A percentile compares a stretch with the other conserved stretches of the same genome.
Evolutionary conservation across 106 monocot genomes (phyloP).

Genomic region (Dioscorea zingiberensis): DNA sequence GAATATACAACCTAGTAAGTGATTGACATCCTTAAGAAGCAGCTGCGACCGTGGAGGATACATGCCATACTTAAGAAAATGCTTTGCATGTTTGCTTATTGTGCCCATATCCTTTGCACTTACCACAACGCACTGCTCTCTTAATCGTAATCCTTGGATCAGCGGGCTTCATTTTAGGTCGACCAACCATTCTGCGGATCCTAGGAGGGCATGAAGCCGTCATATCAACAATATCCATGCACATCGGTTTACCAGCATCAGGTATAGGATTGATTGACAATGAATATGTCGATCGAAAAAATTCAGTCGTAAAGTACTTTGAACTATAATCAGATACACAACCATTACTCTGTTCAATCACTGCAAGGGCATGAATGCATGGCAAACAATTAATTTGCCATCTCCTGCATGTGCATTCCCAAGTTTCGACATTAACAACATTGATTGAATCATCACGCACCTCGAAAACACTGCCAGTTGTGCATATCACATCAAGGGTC

Average conservation of each 20-base stretch:
- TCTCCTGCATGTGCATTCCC: conserved; percentile 86
- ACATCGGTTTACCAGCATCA: conserved; percentile 41
- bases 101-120: conserved; percentile 81
- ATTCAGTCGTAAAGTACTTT: conserved; percentile 68
- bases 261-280: conserved; percentile 87
- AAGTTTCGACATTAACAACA: conserved; percentile 61
- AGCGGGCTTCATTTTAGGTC: conserved; percentile 76
- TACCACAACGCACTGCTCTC: conserved; percentile 71
- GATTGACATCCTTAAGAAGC: not conserved
- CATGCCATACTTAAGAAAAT: conserved; percentile 3
- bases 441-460: conserved; percentile 39
- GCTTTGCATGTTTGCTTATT: conserved; percentile 85
- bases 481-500: conserved; percentile 43
- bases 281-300: conserved; percentile 63
- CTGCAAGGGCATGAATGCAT: conserved; percentile 79
- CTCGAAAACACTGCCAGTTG: conserved; percentile 56
- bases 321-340: conserved; percentile 62
- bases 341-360: conserved; percentile 36
- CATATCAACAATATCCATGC: conserved; percentile 29
- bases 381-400: conserved; percentile 85
- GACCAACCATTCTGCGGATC: conserved; percentile 52
- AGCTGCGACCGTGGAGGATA: not conserved
- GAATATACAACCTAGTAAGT: not conserved
- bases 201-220: conserved; percentile 30
- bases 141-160: conserved; percentile 69